These are phyloP conservation scores for Zygosaccharomyces pseudobailii DNA, from an alignment of 1,139 yeast species.

Conservation along the genomic window DNA sequence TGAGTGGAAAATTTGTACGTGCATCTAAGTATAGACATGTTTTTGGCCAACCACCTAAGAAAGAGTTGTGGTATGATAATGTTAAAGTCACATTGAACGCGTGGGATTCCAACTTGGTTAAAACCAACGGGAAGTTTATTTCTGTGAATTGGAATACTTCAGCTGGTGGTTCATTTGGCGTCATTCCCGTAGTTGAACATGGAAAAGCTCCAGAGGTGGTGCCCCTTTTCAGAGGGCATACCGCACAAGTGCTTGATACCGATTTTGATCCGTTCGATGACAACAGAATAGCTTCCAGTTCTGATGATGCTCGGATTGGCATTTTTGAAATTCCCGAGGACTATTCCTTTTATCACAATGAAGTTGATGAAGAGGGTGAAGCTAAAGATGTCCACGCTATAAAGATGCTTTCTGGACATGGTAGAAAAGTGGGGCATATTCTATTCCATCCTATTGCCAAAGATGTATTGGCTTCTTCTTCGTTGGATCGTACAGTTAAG, in stretches of 20 bases:
- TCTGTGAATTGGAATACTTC: constrained; percentile 91
- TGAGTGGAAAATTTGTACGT: constrained; percentile 88
- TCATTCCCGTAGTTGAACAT: constrained; percentile 75
- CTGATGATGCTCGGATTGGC: constrained; percentile 87
- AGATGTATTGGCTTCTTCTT: constrained; percentile 80
- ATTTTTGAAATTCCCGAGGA: constrained; percentile 84
- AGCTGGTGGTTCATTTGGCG: constrained; percentile 97
- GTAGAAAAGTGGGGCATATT: constrained; percentile 91
- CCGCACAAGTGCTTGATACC: constrained; percentile 91
- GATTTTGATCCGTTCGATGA: constrained; percentile 86
- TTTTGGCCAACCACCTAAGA: constrained; percentile 86
- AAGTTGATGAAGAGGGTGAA: constrained; percentile 55
- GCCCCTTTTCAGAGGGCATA: constrained; percentile 91
- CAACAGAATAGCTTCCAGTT: constrained; percentile 70
- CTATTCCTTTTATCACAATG: constrained; percentile 58
- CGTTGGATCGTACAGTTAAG: constrained; percentile 85
- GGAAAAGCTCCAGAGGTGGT: constrained; percentile 96
- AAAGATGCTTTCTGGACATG: constrained; percentile 74
- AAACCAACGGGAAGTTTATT: constrained; percentile 77
- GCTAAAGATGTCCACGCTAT: constrained; percentile 67
- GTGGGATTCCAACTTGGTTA: constrained; percentile 88
- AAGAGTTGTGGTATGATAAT: constrained; percentile 85
- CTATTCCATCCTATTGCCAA: constrained; percentile 84
- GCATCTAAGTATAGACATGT: constrained; percentile 96
- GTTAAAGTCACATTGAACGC: constrained; percentile 83